Evolutionary conservation across 306 rosid genomes (phyloP).

Genomic region (Cicer arietinum): DNA sequence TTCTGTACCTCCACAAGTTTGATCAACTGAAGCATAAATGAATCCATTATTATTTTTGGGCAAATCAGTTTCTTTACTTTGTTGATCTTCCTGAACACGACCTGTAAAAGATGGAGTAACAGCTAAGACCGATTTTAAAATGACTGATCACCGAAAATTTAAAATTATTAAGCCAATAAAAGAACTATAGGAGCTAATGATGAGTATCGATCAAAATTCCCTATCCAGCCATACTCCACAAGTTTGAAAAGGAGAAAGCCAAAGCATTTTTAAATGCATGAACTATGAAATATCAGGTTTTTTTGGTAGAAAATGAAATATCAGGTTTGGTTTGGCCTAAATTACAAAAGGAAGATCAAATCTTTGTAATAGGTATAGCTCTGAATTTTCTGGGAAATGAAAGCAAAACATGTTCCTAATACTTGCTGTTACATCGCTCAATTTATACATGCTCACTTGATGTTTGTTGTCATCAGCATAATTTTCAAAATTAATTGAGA

Average conservation of each 20-base stretch:
- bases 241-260: slow-evolving; percentile 14
- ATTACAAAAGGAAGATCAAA: slow-evolving; percentile 2
- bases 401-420: slow-evolving; percentile 11
- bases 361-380: slow-evolving; percentile 27
- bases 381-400: neutral
- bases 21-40: slow-evolving; percentile 52
- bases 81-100: slow-evolving; percentile 48
- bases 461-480: slow-evolving; percentile 14
- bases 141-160: slow-evolving; percentile 1
- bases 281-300: neutral
- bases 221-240: slow-evolving; percentile 27
- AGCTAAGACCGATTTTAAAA: slow-evolving; percentile 40
- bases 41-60: slow-evolving; percentile 45
- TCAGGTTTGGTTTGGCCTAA: neutral
- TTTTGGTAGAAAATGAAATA: neutral
- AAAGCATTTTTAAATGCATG: slow-evolving; percentile 22
- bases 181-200: neutral
- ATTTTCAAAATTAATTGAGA: slow-evolving; percentile 10
- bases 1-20: slow-evolving; percentile 51
- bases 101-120: slow-evolving; percentile 55
- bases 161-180: slow-evolving; percentile 12
- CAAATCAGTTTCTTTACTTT: slow-evolving; percentile 47
- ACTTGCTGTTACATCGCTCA: slow-evolving; percentile 30
- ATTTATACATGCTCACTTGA: neutral
- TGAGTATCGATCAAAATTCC: slow-evolving; percentile 21